A percentile compares a stretch with the other conserved stretches of the same genome.
phyloP scores from a whole-genome alignment of 208 protist genomes.

The Sergeia podlipaevii region DNA sequence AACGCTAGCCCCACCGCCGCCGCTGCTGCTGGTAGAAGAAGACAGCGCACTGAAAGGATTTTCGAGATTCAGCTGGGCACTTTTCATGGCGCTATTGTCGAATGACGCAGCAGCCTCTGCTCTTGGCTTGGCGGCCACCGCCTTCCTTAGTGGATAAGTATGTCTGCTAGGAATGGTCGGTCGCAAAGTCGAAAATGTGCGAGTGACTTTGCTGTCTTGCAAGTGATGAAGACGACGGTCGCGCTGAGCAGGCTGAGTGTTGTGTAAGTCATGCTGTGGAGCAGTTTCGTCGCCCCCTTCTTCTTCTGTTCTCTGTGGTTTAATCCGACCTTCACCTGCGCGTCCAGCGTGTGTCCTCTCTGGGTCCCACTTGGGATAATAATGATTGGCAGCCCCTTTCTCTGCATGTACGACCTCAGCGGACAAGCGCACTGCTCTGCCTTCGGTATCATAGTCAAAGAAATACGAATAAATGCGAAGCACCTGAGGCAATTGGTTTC shows the following conservation, averaged over 20 bases:
- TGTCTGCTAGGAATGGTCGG: conserved; percentile 7
- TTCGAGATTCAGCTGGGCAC: no score
- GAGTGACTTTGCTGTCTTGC: conserved; percentile 17
- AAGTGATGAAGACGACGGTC: conserved; percentile 8
- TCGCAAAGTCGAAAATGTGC: conserved; percentile 25
- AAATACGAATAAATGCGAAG: conserved; percentile 71
- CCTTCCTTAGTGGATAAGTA: not conserved
- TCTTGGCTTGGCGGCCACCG: no score
- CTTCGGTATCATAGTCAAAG: conserved; percentile 45
- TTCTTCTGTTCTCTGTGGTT: not conserved
- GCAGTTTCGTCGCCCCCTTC: not conserved
- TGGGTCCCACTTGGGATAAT: conserved; percentile 31
- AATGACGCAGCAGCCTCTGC: no score
- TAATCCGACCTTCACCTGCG: not conserved
- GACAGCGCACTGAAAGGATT: no score
- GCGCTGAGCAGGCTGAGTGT: not conserved
- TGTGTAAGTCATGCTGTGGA: not conserved
- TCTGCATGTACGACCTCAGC: conserved; percentile 31
- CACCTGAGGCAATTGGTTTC: conserved; percentile 43
- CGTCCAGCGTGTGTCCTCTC: not conserved
- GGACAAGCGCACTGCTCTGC: conserved; percentile 39
- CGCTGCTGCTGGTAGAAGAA: no score
- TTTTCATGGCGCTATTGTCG: no score
- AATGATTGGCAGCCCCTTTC: conserved; percentile 36
- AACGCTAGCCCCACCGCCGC: no score